Evolutionary conservation across 176 grass and related monocot species (phyloP), one percentile per base, ranked within the genome.

Genomic region (Paspalum notatum): DNA sequence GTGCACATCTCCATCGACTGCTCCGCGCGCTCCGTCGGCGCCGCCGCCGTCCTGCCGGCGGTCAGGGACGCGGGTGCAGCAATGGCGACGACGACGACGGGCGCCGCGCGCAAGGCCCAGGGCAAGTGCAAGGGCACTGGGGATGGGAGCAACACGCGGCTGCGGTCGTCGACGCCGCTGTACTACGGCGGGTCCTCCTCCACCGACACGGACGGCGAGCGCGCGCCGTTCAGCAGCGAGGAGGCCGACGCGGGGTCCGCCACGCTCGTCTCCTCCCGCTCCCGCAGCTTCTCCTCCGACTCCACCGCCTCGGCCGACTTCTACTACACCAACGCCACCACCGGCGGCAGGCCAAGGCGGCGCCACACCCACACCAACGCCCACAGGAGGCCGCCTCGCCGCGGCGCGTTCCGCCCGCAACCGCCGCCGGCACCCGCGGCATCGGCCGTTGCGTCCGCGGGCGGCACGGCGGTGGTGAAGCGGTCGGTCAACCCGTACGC

Each of bases 241-340:
- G 87, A 51, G 8, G 69, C 66, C 39, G 84, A 79, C 46, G 54
- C 78, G 12, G 75, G 68, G 39, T 73, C 55, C 25, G 73, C 60
- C 7, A 81, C 87, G 53, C 60, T 90, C 40, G 88, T 90, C 78
- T 92, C 92, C 6, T 91, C 86, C 32, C 82, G 50, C 43, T 89
- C 83, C 89, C 81, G 45, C 40, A 89, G 87, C 89, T 85, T 95
- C 68, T 95, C 93, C 50, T 90, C 87, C 61, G 87, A 92, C 71
- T 90, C 93, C 21, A 67, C 77, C 5, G 77, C 87, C 21, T 57
- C 77, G 4, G 77, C 87, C 0, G 93, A 95, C 70, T 72, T 95
- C 50, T 81, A 86, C 77, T 8, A 2, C 49, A 44, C 14, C 85
- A n/a, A n/a, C n/a, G 75, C 79, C 55, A n/a, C n/a, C n/a, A n/a